phyloP scores from a whole-genome alignment of 495 filamentous ascomycete genomes.

The Penicillium soppii region DNA sequence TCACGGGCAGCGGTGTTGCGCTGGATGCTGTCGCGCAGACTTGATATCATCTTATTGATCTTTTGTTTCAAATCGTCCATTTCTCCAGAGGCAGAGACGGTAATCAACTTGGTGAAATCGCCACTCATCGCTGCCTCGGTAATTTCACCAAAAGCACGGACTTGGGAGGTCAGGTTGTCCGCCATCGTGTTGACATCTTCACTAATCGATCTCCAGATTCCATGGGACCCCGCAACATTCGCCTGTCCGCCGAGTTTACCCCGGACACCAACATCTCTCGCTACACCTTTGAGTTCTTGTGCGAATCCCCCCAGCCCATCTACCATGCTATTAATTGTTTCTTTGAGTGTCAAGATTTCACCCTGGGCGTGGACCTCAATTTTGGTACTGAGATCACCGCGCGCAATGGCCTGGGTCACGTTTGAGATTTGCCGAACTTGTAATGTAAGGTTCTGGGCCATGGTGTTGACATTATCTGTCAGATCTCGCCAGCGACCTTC shows the following conservation, averaged over 20 bases:
- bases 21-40: conserved; percentile 63
- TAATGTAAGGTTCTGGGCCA: conserved; percentile 91
- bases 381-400: conserved; percentile 83
- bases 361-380: conserved; percentile 87
- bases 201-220: conserved; percentile 93
- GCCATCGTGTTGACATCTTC: conserved; percentile 81
- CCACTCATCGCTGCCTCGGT: conserved; percentile 86
- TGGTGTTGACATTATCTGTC: conserved; percentile 91
- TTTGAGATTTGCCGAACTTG: conserved; percentile 93
- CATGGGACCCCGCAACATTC: conserved; percentile 85
- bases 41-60: conserved; percentile 94
- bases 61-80: conserved; percentile 96
- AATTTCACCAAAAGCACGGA: conserved; percentile 86
- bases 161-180: conserved; percentile 85
- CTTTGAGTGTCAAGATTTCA: conserved; percentile 85
- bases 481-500: conserved; percentile 90
- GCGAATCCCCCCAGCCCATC: conserved; percentile 87
- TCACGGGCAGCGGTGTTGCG: conserved; percentile 43
- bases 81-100: conserved; percentile 88
- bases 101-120: conserved; percentile 87
- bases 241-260: conserved; percentile 89
- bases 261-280: conserved; percentile 88
- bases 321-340: conserved; percentile 96
- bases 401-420: conserved; percentile 88
- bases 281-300: conserved; percentile 91